Evolutionary conservation across 305 asterid species (phyloP), one percentile per base, ranked within the genome.

Genomic region (Coffea humblotiana): DNA sequence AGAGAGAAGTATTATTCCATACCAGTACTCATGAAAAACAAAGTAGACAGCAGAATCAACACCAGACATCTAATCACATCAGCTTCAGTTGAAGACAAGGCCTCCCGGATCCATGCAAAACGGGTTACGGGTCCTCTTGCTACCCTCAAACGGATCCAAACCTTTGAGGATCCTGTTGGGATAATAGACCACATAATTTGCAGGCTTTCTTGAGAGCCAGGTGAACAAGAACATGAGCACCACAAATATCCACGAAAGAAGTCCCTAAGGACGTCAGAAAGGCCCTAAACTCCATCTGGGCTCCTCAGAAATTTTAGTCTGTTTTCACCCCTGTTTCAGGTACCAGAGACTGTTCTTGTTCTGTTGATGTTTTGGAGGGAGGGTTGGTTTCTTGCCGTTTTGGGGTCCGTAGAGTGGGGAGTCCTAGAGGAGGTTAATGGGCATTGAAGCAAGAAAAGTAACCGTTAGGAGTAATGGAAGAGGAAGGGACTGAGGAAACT

Each of bases 41-140:
- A 93, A 95, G 86, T 95, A 94, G 84, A 95, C 98, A 67, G 98
- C 99, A 75, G 99, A 78, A 89, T 95, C 99, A 79, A 95, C 93
- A 83, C 99, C 97, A 83, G 98, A 93, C 77, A 87, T 70, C 83
- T 78, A 84, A 95, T 81, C 73, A 95, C 88, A 80, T 95, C 98
- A 45, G 92, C 89, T 88, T 95, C 99, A 58, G 97, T 81, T 11
- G 98, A 93, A 71, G 89, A 68, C 47, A 90, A 12, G 9, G 99
- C 97, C 79, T 95, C 99, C 35, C 88, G 86, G 76, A 95, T 90
- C 99, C 99, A 95, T 27, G 96, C 27, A 79, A 79, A 95, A 87
- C 8, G 99, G 99, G 88, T 90, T 94, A 9, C 99, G 87, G 79
- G 89, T 77, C 77, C 79, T 52, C 70, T 89, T 88, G 71, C 88